These are phyloP conservation scores for Grammothele lineata DNA, from an alignment of 768 basidiomycete species.

Conservation along the genomic window DNA sequence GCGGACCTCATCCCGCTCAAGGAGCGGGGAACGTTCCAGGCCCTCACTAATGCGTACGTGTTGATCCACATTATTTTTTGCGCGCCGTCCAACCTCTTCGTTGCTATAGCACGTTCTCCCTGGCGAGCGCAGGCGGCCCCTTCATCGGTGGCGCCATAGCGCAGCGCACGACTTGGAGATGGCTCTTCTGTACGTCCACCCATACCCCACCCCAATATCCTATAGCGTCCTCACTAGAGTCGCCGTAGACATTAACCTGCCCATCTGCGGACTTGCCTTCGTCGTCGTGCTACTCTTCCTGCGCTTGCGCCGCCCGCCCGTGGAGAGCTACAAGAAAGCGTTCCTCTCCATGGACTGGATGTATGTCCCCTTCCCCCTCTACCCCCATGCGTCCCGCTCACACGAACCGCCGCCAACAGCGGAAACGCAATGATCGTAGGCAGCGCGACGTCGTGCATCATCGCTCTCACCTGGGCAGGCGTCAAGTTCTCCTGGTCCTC, in stretches of 20 bases:
- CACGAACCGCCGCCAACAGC: too few species aligned
- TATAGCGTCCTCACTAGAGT: too few species aligned
- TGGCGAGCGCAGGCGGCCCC: constrained; percentile 19
- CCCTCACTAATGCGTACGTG: constrained; percentile 13
- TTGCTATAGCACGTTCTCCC: constrained; percentile 11
- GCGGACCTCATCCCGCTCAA: constrained; percentile 23
- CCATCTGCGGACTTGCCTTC: constrained; percentile 9
- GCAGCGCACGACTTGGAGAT: constrained; percentile 8
- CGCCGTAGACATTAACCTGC: constrained; percentile 12
- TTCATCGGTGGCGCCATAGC: constrained; percentile 26
- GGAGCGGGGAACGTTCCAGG: constrained; percentile 29
- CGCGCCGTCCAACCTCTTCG: too few species aligned
- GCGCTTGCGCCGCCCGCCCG: constrained; percentile 17
- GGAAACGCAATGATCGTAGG: constrained; percentile 22
- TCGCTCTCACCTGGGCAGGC: constrained; percentile 32
- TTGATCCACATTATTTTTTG: too few species aligned
- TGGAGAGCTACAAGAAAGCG: constrained; percentile 16
- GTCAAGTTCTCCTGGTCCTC: constrained; percentile 33
- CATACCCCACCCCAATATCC: too few species aligned
- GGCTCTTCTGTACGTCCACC: constrained; percentile 15
- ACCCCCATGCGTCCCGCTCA: background rate
- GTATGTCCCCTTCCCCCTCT: constrained; percentile 22
- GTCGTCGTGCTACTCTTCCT: constrained; percentile 8
- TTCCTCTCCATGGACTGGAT: constrained; percentile 33
- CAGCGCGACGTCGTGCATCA: constrained; percentile 14